phyloP scores from a whole-genome alignment of 352 stramenopile genomes.

The Phytophthora citrophthora region DNA sequence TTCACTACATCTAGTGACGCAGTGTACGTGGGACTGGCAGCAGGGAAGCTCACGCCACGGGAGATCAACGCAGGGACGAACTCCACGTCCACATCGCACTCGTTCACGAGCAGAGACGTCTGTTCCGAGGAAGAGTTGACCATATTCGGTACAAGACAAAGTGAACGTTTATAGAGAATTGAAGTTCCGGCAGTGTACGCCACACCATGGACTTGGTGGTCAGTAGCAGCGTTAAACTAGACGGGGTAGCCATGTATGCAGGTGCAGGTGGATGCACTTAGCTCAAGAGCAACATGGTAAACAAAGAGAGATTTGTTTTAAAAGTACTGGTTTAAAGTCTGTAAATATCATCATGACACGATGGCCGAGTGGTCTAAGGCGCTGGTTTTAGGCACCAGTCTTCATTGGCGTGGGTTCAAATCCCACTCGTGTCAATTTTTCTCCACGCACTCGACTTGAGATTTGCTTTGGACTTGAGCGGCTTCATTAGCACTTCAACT shows the following conservation, averaged over 20 bases:
- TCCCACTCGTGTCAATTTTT: conserved; percentile 18
- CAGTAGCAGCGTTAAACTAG: neutral
- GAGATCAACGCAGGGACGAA: conserved; percentile 48
- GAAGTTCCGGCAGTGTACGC: neutral
- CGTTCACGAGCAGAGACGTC: conserved; percentile 19
- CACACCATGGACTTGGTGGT: neutral
- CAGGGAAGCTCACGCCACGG: conserved; percentile 58
- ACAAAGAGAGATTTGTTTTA: too few relatives aligned
- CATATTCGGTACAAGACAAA: conserved; percentile 5
- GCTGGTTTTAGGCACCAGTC: conserved; percentile 10
- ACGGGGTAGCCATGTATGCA: neutral
- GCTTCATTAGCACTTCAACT: neutral
- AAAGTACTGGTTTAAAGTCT: neutral
- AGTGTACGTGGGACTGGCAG: conserved; percentile 55
- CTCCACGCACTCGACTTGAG: neutral
- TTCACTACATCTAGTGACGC: conserved; percentile 49
- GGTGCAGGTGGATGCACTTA: neutral
- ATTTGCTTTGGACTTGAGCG: neutral
- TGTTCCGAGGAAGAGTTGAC: conserved; percentile 16
- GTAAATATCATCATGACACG: conserved; percentile 1
- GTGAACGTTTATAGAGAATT: neutral
- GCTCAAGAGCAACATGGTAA: neutral
- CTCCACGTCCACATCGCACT: conserved; percentile 25
- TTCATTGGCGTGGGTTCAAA: conserved; percentile 19
- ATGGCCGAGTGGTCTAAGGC: conserved; percentile 14